A percentile compares a stretch with the other conserved stretches of the same genome.
Evolutionary conservation across 2,329 filamentous ascomycete species (phyloP).

Genomic region (Pseudogymnoascus sp.): DNA sequence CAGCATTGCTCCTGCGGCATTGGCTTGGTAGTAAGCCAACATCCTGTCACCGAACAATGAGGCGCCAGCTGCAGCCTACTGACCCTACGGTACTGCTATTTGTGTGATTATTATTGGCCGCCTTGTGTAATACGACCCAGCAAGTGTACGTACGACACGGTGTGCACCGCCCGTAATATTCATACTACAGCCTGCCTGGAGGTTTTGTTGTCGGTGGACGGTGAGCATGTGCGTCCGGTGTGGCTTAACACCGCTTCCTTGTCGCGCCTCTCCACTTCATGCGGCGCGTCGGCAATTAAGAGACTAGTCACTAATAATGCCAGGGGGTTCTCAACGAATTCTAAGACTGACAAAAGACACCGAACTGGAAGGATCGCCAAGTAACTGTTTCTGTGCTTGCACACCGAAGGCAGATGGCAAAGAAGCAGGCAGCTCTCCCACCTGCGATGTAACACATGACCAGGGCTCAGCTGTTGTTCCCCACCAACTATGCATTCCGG

Average conservation of each 20-base stretch:
- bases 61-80: not conserved
- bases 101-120: not conserved
- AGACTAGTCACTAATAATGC: not conserved
- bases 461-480: not conserved
- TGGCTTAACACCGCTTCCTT: not conserved
- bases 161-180: not conserved
- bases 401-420: not conserved
- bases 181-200: not conserved
- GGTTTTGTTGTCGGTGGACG: not conserved
- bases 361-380: not conserved
- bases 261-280: not conserved
- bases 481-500: constrained; percentile 4
- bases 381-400: not conserved
- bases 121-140: constrained; percentile 3
- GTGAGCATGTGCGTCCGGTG: not conserved
- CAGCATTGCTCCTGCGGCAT: not conserved
- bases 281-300: not conserved
- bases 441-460: not conserved
- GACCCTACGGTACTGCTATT: not conserved
- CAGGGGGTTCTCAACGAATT: not conserved
- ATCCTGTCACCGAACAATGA: not conserved
- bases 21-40: not conserved
- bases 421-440: not conserved
- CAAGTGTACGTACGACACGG: not conserved
- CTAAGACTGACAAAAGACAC: not conserved